phyloP scores from a whole-genome alignment of 768 basidiomycete genomes.

The Mrakia gelida region DNA sequence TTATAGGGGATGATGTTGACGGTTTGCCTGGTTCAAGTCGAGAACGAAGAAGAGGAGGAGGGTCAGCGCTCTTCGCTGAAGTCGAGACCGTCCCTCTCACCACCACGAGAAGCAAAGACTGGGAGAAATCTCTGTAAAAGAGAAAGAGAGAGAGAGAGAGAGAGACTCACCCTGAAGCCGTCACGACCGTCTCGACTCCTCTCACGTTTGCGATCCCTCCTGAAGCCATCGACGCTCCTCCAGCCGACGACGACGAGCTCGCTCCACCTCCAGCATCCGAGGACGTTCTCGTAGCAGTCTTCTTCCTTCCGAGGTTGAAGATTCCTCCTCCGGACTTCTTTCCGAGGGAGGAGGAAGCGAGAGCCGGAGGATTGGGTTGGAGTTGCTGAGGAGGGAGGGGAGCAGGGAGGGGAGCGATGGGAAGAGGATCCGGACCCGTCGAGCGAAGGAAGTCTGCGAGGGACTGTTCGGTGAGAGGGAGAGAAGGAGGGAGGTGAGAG shows the following conservation, averaged over 20 bases:
- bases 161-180: neutral
- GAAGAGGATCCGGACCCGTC: neutral
- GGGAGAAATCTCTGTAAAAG: neutral
- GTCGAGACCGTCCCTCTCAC: no score
- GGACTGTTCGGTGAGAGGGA: neutral
- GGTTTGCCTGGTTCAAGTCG: neutral
- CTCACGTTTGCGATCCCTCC: neutral
- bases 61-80: neutral
- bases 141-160: neutral
- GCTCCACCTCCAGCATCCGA: neutral
- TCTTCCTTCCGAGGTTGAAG: slow-evolving; percentile 7
- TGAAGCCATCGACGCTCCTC: slow-evolving; percentile 1
- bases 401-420: neutral
- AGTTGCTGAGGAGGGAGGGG: neutral
- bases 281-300: neutral
- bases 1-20: slow-evolving; percentile 13
- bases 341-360: neutral
- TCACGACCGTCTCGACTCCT: slow-evolving; percentile 6
- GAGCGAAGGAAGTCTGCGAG: slow-evolving; percentile 11
- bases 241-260: neutral
- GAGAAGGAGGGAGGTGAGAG: neutral
- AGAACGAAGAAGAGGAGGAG: neutral
- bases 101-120: no score
- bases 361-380: neutral
- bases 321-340: neutral